These are phyloP conservation scores for Biscogniauxia mediterranea DNA, from an alignment of 2,329 filamentous ascomycete species.

Conservation along the genomic window DNA sequence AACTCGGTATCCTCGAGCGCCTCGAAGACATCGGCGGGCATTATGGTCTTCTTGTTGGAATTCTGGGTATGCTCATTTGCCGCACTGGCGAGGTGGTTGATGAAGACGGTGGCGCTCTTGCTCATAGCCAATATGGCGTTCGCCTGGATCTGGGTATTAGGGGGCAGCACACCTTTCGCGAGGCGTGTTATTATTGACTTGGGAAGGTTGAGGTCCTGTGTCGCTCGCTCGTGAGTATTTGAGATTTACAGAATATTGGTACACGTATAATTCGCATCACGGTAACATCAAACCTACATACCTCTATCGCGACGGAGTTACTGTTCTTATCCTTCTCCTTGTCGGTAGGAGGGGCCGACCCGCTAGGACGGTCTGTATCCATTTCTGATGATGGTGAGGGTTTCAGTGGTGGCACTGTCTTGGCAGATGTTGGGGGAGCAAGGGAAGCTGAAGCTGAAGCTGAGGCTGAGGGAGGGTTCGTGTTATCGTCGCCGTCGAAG, in stretches of 20 bases:
- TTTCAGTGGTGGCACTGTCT: constrained; percentile 24
- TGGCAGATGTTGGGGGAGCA: constrained; percentile 21
- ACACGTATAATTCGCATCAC: neutral
- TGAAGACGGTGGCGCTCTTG: constrained; percentile 80
- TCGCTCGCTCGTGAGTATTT: constrained; percentile 12
- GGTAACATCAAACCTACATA: constrained; percentile 31
- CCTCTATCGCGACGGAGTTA: constrained; percentile 51
- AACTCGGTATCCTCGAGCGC: constrained; percentile 78
- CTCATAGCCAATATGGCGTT: constrained; percentile 77
- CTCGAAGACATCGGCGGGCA: constrained; percentile 71
- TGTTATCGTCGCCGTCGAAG: constrained; percentile 39
- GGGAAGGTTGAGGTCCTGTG: constrained; percentile 70
- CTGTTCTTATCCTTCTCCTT: constrained; percentile 34
- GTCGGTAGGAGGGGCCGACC: constrained; percentile 23
- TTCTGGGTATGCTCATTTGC: constrained; percentile 69
- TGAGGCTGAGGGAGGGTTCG: constrained; percentile 14
- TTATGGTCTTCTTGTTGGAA: constrained; percentile 75
- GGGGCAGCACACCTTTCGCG: constrained; percentile 75
- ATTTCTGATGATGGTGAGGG: constrained; percentile 28
- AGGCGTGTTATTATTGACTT: constrained; percentile 79
- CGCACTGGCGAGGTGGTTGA: constrained; percentile 75
- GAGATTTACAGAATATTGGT: too few species aligned
- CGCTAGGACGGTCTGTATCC: constrained; percentile 35
- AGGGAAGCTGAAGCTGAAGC: constrained; percentile 17
- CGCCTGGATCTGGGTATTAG: constrained; percentile 80